Base-by-base conservation (phyloP, 2,329 filamentous ascomycete species). In the Talaromyces sp. region DNA sequence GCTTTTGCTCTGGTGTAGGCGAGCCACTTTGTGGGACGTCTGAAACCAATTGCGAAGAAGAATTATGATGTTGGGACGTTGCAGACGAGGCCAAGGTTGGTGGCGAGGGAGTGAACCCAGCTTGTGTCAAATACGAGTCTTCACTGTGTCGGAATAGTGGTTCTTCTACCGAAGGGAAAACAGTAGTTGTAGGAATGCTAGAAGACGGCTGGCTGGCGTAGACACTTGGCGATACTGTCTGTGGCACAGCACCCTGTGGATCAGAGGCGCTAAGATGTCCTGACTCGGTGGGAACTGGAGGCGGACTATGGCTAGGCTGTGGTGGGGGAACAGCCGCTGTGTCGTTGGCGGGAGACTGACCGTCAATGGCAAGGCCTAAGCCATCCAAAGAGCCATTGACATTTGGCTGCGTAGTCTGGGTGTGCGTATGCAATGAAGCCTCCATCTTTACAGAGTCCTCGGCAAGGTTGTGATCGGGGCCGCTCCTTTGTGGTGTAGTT, bases 321-420 rank as follows among this genome's bases (percentile, higher is more conserved):
- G 77, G 75, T 31, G 78, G 76, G 43, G 71, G 71, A 6, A 73
- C 71, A 43, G 63, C 52, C 10, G 53, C 66, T 62, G 24, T 19
- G 29, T 66, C 65, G 11, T 61, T 60, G 56, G 67, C 63, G 26
- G 71, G 68, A 50, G 70, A 65, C 61, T 74, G 69, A 26, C 76
- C 69, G 59, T 78, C 73, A 56, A 81, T 73, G 2, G 76, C 75
- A 11, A 82, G 70, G 10, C 80, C 80, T 24, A 82, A 71, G 5
- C 76, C 69, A 56, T 68, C 64, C 38, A 66, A 65, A 6, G 60
- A 70, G 19, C 72, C 73, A 43, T 73, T 73, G 17, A 66, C 67
- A 55, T 65, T 56, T 2, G 62, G 51, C 17, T 58, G 19, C 43
- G 67, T 64, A 7, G 56, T 52, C 7, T 57, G 61, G 6, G 68